Percentiles rank a stretch among this genome's conserved stretches.
These are phyloP conservation scores for Candida sp. DNA, from an alignment of 1,139 yeast species.

Conservation along the genomic window DNA sequence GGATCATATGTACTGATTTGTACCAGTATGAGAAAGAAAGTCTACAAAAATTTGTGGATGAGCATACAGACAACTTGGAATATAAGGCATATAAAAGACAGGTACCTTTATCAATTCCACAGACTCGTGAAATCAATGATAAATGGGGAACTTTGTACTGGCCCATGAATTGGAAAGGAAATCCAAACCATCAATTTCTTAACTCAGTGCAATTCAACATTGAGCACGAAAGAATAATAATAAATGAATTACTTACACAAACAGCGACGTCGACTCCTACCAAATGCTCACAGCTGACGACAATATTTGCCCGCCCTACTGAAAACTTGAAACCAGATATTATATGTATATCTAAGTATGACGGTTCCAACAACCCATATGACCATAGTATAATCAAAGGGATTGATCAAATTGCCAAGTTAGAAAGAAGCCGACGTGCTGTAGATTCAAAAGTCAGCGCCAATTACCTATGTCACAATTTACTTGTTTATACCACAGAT, in stretches of 20 bases:
- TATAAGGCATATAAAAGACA: slow-evolving; percentile 11
- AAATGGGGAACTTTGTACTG: slow-evolving; percentile 69
- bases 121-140: slow-evolving; percentile 57
- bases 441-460: slow-evolving; percentile 9
- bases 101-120: slow-evolving; percentile 38
- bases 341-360: slow-evolving; percentile 19
- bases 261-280: slow-evolving; percentile 4
- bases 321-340: slow-evolving; percentile 11
- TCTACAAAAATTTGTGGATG: slow-evolving; percentile 11
- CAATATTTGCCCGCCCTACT: slow-evolving; percentile 19
- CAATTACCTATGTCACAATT: slow-evolving; percentile 69
- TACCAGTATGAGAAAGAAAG: slow-evolving; percentile 12
- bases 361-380: slow-evolving; percentile 39
- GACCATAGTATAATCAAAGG: slow-evolving; percentile 76
- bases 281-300: slow-evolving; percentile 8
- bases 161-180: slow-evolving; percentile 96
- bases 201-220: slow-evolving; percentile 51
- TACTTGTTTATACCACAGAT: slow-evolving; percentile 83
- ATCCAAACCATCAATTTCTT: slow-evolving; percentile 74
- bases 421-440: slow-evolving; percentile 35
- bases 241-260: slow-evolving; percentile 20
- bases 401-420: slow-evolving; percentile 54
- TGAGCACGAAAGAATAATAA: slow-evolving; percentile 33
- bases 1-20: slow-evolving; percentile 26
- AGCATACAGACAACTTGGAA: slow-evolving; percentile 9